Evolutionary conservation across 2,329 filamentous ascomycete genomes (phyloP).

Genomic region (Aspergillus niger): DNA sequence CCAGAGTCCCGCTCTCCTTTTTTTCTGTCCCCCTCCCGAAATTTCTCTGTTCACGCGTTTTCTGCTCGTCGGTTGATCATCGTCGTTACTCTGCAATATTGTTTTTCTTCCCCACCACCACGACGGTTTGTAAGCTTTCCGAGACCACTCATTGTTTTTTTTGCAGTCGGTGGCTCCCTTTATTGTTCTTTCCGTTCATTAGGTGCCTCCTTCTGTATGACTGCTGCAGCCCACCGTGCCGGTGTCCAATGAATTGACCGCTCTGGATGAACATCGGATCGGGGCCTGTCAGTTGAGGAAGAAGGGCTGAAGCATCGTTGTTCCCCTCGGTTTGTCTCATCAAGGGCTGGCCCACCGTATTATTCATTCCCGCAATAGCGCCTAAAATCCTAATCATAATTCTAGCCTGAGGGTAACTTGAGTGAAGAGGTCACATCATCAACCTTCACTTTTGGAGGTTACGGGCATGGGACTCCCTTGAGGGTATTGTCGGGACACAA

Average conservation of each 20-base stretch:
- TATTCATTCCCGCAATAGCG: background rate
- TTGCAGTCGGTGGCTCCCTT: background rate
- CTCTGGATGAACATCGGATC: constrained; percentile 4
- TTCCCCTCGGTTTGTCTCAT: constrained; percentile 13
- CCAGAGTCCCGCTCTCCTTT: background rate
- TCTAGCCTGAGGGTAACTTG: background rate
- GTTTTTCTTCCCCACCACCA: constrained; percentile 1
- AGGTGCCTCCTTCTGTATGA: background rate
- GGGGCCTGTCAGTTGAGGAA: constrained; percentile 4
- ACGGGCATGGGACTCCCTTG: too few relatives aligned
- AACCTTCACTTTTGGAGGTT: background rate
- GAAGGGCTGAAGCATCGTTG: background rate
- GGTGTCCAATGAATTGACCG: constrained; percentile 20
- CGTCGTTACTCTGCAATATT: constrained; percentile 5
- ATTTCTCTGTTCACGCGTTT: background rate
- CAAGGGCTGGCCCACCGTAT: constrained; percentile 8
- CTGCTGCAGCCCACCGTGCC: constrained; percentile 14
- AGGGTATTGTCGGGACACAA: too few relatives aligned
- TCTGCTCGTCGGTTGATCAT: constrained; percentile 3
- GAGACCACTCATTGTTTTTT: background rate
- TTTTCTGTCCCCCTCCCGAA: background rate
- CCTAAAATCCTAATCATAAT: constrained; percentile 2
- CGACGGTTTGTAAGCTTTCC: constrained; percentile 4
- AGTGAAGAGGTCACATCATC: background rate
- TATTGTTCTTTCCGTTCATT: constrained; percentile 4